Conservation (phyloP, 352 stramenopile species). For the Pythium sukuiense region DNA sequence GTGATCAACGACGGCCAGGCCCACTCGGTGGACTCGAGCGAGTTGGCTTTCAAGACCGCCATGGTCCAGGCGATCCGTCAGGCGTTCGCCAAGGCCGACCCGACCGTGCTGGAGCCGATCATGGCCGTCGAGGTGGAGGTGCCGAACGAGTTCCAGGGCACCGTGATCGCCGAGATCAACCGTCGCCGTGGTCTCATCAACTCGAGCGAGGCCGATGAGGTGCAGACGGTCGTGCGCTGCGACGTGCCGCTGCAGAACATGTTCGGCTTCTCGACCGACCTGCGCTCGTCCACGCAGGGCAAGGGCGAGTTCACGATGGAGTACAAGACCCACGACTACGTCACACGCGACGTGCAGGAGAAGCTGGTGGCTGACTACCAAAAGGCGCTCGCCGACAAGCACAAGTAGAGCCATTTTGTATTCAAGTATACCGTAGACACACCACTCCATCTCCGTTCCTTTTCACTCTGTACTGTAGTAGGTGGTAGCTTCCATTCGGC, state of each 20-base stretch:
- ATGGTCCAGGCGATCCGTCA: slow-evolving; percentile 95
- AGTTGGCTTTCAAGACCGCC: slow-evolving; percentile 97
- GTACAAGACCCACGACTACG: slow-evolving; percentile 96
- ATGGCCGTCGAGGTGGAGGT: slow-evolving; percentile 96
- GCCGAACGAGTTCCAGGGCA: slow-evolving; percentile 95
- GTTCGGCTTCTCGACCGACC: slow-evolving; percentile 98
- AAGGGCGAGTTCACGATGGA: slow-evolving; percentile 99
- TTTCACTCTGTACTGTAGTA: background rate
- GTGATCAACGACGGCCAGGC: slow-evolving; percentile 91
- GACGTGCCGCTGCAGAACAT: slow-evolving; percentile 98
- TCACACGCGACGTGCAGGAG: slow-evolving; percentile 93
- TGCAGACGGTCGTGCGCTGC: slow-evolving; percentile 90
- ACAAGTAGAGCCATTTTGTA: slow-evolving; percentile 48
- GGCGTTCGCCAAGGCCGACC: slow-evolving; percentile 91
- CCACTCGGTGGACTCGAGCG: slow-evolving; percentile 98
- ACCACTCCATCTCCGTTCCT: background rate
- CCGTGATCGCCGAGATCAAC: slow-evolving; percentile 93
- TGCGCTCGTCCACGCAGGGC: slow-evolving; percentile 94
- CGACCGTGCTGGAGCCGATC: slow-evolving; percentile 95
- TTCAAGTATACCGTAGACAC: slow-evolving; percentile 18
- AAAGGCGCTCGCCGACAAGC: slow-evolving; percentile 80
- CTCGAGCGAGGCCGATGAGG: slow-evolving; percentile 94
- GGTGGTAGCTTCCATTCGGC: too few relatives aligned
- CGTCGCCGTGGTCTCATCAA: slow-evolving; percentile 95
- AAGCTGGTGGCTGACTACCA: slow-evolving; percentile 95